phyloP scores from a whole-genome alignment of 352 stramenopile species.

The Globisporangium nodosum region DNA sequence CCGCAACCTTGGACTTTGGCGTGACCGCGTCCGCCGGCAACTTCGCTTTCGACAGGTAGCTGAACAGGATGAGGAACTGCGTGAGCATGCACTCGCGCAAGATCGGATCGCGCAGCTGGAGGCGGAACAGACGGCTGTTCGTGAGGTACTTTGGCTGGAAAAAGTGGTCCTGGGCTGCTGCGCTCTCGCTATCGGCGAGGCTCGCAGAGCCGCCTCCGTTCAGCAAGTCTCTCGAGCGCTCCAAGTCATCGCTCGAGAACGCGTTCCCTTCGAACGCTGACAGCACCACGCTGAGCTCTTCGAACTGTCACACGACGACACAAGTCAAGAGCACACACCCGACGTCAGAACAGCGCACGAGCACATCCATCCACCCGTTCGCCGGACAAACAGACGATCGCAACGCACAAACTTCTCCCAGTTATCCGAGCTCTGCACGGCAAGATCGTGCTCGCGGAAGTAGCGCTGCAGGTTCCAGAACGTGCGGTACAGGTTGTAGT shows the following conservation, averaged over 20 bases:
- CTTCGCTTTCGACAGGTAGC: conserved; percentile 59
- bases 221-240: conserved; percentile 55
- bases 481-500: conserved; percentile 89
- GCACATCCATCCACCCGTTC: background rate
- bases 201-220: conserved; percentile 2
- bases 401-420: conserved; percentile 83
- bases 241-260: conserved; percentile 76
- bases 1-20: conserved; percentile 51
- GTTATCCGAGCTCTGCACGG: conserved; percentile 50
- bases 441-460: conserved; percentile 73
- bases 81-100: conserved; percentile 87
- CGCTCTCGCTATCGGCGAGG: background rate
- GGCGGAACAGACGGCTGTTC: conserved; percentile 86
- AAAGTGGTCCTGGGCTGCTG: conserved; percentile 48
- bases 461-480: conserved; percentile 90
- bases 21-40: conserved; percentile 38
- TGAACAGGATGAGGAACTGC: conserved; percentile 83
- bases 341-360: no score
- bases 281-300: conserved; percentile 71
- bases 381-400: background rate
- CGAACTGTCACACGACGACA: conserved; percentile 33
- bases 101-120: conserved; percentile 88
- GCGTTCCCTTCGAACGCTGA: conserved; percentile 82
- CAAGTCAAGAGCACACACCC: background rate
- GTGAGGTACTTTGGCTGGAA: conserved; percentile 92